Evolutionary conservation across 768 basidiomycete genomes (phyloP).

Genomic region (Auricularia sp.): DNA sequence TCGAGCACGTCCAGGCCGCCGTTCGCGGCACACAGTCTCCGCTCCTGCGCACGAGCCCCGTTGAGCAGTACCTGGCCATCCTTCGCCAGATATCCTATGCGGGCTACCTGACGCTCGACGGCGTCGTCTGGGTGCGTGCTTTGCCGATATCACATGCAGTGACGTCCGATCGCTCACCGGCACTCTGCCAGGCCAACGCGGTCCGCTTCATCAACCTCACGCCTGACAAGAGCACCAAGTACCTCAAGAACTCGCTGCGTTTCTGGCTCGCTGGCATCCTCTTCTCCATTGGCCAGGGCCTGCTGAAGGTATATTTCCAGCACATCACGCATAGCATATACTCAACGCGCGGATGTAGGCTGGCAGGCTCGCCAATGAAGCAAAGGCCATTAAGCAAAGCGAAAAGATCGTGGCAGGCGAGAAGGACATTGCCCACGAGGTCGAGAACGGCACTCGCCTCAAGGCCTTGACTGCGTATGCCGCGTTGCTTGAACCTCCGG

Average conservation of each 20-base stretch:
- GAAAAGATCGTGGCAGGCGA: constrained; percentile 38
- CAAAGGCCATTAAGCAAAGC: constrained; percentile 35
- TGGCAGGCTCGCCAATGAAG: constrained; percentile 49
- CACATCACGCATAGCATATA: background rate
- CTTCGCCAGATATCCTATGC: constrained; percentile 83
- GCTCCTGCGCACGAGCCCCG: constrained; percentile 30
- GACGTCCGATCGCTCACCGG: background rate
- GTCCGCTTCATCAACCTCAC: constrained; percentile 53
- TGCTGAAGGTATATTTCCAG: constrained; percentile 45
- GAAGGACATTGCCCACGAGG: constrained; percentile 58
- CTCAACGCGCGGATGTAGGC: constrained; percentile 29
- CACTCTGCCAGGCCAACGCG: constrained; percentile 41
- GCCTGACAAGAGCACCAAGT: constrained; percentile 48
- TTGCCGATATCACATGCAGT: background rate
- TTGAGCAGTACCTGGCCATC: constrained; percentile 70
- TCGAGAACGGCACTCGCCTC: constrained; percentile 26
- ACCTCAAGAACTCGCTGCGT: constrained; percentile 59
- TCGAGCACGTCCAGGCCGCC: constrained; percentile 89
- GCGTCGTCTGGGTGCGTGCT: constrained; percentile 68
- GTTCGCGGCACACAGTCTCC: constrained; percentile 53
- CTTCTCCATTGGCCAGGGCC: constrained; percentile 61
- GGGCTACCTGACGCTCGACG: constrained; percentile 75
- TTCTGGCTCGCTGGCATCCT: constrained; percentile 86
- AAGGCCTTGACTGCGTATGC: constrained; percentile 27
- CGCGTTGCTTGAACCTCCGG: background rate